Conservation (phyloP, 2,329 filamentous ascomycete genomes). For the Pseudogymnoascus verrucosus region DNA sequence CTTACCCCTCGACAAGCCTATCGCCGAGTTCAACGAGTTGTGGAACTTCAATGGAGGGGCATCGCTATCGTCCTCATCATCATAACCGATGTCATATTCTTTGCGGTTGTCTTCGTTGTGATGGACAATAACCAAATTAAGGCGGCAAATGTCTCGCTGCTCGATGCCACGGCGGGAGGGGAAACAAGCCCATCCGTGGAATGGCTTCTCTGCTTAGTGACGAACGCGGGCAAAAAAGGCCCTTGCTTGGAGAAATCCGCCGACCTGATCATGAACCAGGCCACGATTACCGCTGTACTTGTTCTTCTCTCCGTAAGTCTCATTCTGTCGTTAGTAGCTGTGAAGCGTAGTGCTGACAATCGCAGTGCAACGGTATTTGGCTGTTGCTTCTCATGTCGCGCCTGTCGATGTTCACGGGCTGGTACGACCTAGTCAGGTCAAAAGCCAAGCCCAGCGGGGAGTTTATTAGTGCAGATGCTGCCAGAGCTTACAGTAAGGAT, state of each 20-base stretch:
- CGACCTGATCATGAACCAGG: slow-evolving; percentile 61
- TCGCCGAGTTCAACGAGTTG: slow-evolving; percentile 73
- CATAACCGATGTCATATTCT: slow-evolving; percentile 85
- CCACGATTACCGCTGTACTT: slow-evolving; percentile 72
- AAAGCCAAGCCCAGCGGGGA: slow-evolving; percentile 54
- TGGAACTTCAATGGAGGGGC: slow-evolving; percentile 90
- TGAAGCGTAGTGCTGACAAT: slow-evolving; percentile 21
- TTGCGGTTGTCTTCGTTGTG: slow-evolving; percentile 83
- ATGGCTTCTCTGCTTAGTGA: slow-evolving; percentile 68
- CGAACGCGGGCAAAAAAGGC: slow-evolving; percentile 50
- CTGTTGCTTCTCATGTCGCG: slow-evolving; percentile 73
- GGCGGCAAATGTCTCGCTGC: slow-evolving; percentile 39
- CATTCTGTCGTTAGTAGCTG: slow-evolving; percentile 10
- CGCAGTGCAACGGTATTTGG: slow-evolving; percentile 75
- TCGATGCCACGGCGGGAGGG: neutral
- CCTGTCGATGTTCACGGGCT: slow-evolving; percentile 77
- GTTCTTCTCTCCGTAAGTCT: slow-evolving; percentile 67
- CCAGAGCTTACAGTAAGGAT: slow-evolving; percentile 47
- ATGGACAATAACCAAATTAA: slow-evolving; percentile 66
- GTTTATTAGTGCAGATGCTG: slow-evolving; percentile 83
- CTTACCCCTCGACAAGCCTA: slow-evolving; percentile 83
- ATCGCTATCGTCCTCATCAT: slow-evolving; percentile 87
- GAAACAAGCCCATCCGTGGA: slow-evolving; percentile 24
- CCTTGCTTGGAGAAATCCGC: slow-evolving; percentile 55
- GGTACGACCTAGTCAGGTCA: slow-evolving; percentile 57